Conservation (phyloP, 345 rosid species). For the Acer negundo region DNA sequence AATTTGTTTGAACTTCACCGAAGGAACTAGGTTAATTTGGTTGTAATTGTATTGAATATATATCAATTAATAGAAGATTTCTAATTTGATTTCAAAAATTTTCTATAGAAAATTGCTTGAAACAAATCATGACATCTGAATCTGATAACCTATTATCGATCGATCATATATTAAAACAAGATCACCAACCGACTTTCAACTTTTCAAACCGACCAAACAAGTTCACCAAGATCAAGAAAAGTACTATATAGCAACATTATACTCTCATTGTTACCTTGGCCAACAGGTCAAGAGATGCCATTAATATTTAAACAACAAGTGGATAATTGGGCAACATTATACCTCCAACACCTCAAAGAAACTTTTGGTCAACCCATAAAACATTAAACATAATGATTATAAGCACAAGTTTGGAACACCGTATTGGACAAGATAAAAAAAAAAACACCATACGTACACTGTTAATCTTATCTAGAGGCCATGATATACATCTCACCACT, state of each 20-base stretch:
- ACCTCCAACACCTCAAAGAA: background rate
- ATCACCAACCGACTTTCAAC: background rate
- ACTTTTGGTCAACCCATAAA: background rate
- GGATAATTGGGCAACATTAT: background rate
- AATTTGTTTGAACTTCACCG: no score
- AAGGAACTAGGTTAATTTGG: background rate
- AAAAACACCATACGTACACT: no score
- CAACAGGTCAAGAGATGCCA: background rate
- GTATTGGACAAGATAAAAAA: no score
- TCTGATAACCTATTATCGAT: no score
- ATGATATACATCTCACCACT: no score
- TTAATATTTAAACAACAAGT: background rate
- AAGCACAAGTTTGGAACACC: background rate
- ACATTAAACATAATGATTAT: no score
- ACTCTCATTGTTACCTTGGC: background rate
- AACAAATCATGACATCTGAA: background rate
- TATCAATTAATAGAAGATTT: background rate
- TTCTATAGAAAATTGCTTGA: background rate
- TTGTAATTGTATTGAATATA: background rate
- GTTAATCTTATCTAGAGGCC: no score
- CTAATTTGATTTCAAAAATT: no score
- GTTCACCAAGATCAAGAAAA: background rate
- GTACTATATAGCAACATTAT: background rate
- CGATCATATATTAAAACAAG: no score
- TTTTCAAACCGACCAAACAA: background rate